These are phyloP conservation scores for Thalassiosira livingstoniorum DNA, from an alignment of 352 stramenopile genomes.

Conservation along the genomic window DNA sequence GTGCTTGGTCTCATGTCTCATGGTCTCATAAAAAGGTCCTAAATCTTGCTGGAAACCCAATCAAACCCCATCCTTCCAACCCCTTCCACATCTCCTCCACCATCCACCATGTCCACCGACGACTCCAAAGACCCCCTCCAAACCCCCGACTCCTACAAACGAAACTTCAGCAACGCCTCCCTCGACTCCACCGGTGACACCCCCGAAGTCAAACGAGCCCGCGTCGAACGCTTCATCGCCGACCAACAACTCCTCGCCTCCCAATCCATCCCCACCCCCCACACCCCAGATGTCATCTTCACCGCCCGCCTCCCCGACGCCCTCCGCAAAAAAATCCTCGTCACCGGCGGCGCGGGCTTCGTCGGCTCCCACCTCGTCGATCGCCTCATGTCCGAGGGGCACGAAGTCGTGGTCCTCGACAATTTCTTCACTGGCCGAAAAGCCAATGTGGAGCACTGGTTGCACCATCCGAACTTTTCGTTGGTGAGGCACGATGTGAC, in stretches of 20 bases:
- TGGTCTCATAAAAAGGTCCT: too few relatives aligned
- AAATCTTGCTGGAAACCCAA: too few relatives aligned
- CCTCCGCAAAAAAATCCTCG: constrained; percentile 58
- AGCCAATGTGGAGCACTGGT: constrained; percentile 89
- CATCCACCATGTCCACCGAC: too few relatives aligned
- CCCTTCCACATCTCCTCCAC: neutral
- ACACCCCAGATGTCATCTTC: constrained; percentile 60
- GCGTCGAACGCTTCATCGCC: constrained; percentile 44
- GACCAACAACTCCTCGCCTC: constrained; percentile 62
- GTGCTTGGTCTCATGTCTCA: too few relatives aligned
- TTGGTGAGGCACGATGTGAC: constrained; percentile 91
- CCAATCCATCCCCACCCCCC: constrained; percentile 61
- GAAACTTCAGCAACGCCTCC: too few relatives aligned
- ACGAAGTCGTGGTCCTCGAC: constrained; percentile 95
- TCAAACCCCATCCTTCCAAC: constrained; percentile 2
- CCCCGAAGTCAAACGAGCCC: neutral
- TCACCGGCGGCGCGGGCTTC: constrained; percentile 66
- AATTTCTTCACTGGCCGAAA: constrained; percentile 90
- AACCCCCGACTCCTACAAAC: too few relatives aligned
- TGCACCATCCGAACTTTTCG: constrained; percentile 89
- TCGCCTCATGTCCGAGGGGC: constrained; percentile 89
- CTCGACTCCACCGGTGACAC: too few relatives aligned
- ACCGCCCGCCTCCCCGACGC: constrained; percentile 49
- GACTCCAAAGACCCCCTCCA: neutral
- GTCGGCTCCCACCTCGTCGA: constrained; percentile 75